These are phyloP conservation scores for Arxiozyma heterogenica DNA, from an alignment of 1,139 yeast genomes.

Conservation along the genomic window DNA sequence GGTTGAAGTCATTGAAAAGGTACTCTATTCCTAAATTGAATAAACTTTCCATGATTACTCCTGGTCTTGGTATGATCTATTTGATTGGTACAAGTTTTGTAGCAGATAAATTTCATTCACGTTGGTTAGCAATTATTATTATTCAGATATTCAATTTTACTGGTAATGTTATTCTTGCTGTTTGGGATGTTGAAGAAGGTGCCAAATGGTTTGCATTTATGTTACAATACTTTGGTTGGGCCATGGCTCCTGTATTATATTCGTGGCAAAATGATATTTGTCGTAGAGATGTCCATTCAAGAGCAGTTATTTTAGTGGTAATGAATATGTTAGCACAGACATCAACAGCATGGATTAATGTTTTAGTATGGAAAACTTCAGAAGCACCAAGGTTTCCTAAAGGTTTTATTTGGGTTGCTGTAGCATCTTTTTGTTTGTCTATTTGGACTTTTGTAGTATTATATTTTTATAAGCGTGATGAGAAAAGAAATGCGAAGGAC, in stretches of 20 bases:
- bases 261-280: conserved; percentile 55
- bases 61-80: conserved; percentile 43
- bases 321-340: conserved; percentile 58
- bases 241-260: conserved; percentile 47
- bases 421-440: conserved; percentile 25
- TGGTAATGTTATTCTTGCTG: conserved; percentile 36
- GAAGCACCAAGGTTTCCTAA: conserved; percentile 42
- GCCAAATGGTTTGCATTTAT: conserved; percentile 44
- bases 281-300: conserved; percentile 43
- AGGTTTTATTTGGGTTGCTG: conserved; percentile 29
- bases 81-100: conserved; percentile 37
- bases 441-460: conserved; percentile 47
- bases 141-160: conserved; percentile 44
- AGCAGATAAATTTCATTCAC: conserved; percentile 44
- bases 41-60: conserved; percentile 42
- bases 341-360: conserved; percentile 48
- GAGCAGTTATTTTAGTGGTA: conserved; percentile 50
- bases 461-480: conserved; percentile 50
- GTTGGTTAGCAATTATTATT: conserved; percentile 49
- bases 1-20: conserved; percentile 41
- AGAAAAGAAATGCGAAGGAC: conserved; percentile 40
- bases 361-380: conserved; percentile 38
- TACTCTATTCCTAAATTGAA: conserved; percentile 37
- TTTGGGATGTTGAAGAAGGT: conserved; percentile 36
- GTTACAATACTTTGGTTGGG: conserved; percentile 44